Percentiles rank a stretch among this genome's conserved stretches.
Evolutionary conservation across 306 rosid genomes (phyloP).

Genomic region (Cucurbita maxima): DNA sequence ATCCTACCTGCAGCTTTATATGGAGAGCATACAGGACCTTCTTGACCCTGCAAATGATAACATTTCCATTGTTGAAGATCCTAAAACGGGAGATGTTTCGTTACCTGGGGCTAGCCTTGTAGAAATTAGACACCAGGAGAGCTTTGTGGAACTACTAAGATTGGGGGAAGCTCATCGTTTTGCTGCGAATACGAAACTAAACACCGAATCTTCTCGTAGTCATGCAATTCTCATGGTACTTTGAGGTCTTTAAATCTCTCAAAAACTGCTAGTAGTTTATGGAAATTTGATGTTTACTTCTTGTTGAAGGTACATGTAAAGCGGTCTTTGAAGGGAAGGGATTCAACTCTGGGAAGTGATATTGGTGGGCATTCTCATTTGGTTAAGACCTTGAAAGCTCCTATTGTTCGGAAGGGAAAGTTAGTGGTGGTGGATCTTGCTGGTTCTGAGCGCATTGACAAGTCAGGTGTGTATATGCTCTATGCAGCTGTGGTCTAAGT

Average conservation of each 20-base stretch:
- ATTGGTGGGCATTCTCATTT: slow-evolving; percentile 39
- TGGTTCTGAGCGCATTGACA: slow-evolving; percentile 94
- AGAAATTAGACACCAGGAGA: slow-evolving; percentile 77
- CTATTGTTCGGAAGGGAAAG: slow-evolving; percentile 75
- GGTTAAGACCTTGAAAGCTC: slow-evolving; percentile 58
- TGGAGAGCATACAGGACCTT: slow-evolving; percentile 93
- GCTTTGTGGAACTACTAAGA: slow-evolving; percentile 68
- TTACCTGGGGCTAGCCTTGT: slow-evolving; percentile 82
- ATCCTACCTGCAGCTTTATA: slow-evolving; percentile 95
- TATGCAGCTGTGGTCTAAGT: slow-evolving; percentile 3
- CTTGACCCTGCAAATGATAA: slow-evolving; percentile 91
- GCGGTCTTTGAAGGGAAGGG: slow-evolving; percentile 67
- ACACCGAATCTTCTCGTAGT: slow-evolving; percentile 96
- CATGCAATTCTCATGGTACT: slow-evolving; percentile 92
- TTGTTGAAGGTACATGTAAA: slow-evolving; percentile 65
- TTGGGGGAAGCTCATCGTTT: slow-evolving; percentile 94
- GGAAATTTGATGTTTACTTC: background rate
- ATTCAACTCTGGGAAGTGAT: slow-evolving; percentile 50
- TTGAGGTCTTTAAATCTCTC: slow-evolving; percentile 11
- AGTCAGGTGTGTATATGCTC: slow-evolving; percentile 54
- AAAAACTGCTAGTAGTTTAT: slow-evolving; percentile 15
- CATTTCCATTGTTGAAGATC: slow-evolving; percentile 82
- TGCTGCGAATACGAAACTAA: slow-evolving; percentile 92
- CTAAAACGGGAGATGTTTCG: slow-evolving; percentile 93
- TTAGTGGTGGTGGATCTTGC: slow-evolving; percentile 96